Evolutionary conservation across 2,329 filamentous ascomycete species (phyloP), one percentile per base, ranked within the genome.

Genomic region (Ustilaginoidea virens): DNA sequence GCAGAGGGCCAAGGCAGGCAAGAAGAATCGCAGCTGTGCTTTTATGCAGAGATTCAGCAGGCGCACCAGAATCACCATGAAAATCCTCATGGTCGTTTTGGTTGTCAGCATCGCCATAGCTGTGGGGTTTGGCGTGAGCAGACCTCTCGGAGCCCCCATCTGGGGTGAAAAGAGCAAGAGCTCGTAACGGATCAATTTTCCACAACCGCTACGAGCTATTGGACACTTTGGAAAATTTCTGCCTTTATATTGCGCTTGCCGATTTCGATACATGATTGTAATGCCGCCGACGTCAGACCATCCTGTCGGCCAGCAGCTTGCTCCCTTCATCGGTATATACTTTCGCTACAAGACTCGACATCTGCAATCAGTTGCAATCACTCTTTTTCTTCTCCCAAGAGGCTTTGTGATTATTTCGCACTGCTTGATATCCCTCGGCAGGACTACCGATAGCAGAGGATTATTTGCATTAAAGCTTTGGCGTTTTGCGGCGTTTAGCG

Each of bases 81-180:
- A 72, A 51, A 48, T 74, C n/a, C 38, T 61, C 24, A 61, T 72
- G 27, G 55, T 55, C 3, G 36, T 69, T 4, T 44, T 72, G 16
- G 53, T 72, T 13, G 44, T 73, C 5, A 66, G 66, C 28, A 46
- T 64, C 28, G 67, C 63, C 10, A 58, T 73, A 7, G 65, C 56
- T 24, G 51, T 75, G 14, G 70, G 70, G 14, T 57, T 75, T 25
- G 70, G 70, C 27, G 56, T 75, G 39, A 73, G 67, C 56, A 74
- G 69, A 47, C 61, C 67, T 3, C 53, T 74, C 2, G 62, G 64
- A 9, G 69, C 69, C n/a, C 58, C 60, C 11, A 67, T 74, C 38
- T 74, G 69, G 69, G 49, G 58, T 44, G 48, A 50, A 22, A 31
- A 31, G 5, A 27, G 18, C 14, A 26, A 17, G 27, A 25, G 27